These are phyloP conservation scores for Cyclotella kingstonii DNA, from an alignment of 108 stramenopile species.

Conservation along the genomic window DNA sequence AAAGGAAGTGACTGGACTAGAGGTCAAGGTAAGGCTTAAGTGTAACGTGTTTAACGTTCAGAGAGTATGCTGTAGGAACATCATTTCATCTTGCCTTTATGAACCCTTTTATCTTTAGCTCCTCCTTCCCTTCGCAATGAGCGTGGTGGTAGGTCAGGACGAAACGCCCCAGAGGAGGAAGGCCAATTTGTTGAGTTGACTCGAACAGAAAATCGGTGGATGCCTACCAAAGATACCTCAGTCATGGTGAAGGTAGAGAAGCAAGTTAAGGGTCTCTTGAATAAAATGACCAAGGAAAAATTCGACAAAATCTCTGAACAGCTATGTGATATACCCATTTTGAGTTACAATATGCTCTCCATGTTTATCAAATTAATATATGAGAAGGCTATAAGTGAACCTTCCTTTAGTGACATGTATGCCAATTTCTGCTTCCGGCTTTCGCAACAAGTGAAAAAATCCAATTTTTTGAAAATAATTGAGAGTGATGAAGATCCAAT, in stretches of 20 bases:
- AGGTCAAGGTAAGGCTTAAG: constrained; percentile 9
- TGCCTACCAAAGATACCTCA: constrained; percentile 63
- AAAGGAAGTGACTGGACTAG: constrained; percentile 25
- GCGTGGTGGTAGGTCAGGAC: constrained; percentile 12
- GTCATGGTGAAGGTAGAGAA: constrained; percentile 70
- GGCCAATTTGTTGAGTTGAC: constrained; percentile 60
- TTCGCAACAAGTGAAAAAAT: constrained; percentile 52
- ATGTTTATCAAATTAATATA: constrained; percentile 84
- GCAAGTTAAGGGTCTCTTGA: constrained; percentile 83
- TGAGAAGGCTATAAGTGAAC: constrained; percentile 92
- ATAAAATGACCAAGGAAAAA: constrained; percentile 92
- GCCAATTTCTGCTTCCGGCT: constrained; percentile 82
- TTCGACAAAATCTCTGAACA: constrained; percentile 75
- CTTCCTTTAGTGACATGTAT: constrained; percentile 89
- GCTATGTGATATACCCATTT: constrained; percentile 79
- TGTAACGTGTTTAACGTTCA: no score
- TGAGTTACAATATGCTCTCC: constrained; percentile 69
- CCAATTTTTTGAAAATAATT: constrained; percentile 71
- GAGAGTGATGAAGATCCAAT: constrained; percentile 81
- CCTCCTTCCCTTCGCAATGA: constrained; percentile 28
- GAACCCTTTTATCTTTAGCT: no score
- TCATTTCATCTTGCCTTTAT: no score
- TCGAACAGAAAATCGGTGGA: constrained; percentile 73
- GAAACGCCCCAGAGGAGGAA: constrained; percentile 28
- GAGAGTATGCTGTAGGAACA: no score